Base-by-base conservation (phyloP, 2,329 filamentous ascomycete species). In the Coleophoma cylindrospora region DNA sequence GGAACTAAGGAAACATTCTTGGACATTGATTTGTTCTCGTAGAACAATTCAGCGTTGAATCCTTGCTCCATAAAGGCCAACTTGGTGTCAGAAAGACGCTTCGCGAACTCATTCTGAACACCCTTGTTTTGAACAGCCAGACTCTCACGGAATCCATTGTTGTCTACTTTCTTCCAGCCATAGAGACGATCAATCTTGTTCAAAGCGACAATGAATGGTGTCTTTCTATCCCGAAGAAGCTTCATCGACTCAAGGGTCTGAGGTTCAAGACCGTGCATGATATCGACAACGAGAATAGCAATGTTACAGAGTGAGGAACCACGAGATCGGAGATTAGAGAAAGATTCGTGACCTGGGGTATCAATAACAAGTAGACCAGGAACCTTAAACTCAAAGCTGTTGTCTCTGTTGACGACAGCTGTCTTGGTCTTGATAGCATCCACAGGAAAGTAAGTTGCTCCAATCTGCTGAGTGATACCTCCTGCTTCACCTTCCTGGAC, bases 111-210 rank as follows among this genome's bases (percentile, higher is more conserved):
- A 68, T 89, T 89, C 72, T 96, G 89, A 11, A 96, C 91, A 47
- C 87, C 86, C 74, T 92, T 94, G 75, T 84, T 95, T 73, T 99
- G 94, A 63, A 95, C 79, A 38, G 83, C 82, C 68, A 99, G 75
- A 71, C 87, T 92, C 69, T 97, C 92, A 64, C 90, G 84, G 81
- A 99, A 97, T 52, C 94, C 94, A 67, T 99, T 99, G 81, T 99
- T 96, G 64, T 94, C 91, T 54, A 96, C 90, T 75, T 92, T 91
- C 78, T 96, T 96, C 94, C 95, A 99, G 67, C 90, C 91, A 68
- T 96, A 99, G 14, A 99, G 84, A 81, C 94, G 91, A 82, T 99
- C 94, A 60, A 99, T 97, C 79, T 99, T 99, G 86, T 99, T 99
- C 66, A 99, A 78, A 1, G 95, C 95, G 38, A 99, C 95, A 60